phyloP scores from a whole-genome alignment of 148 eudicot genomes.

The Persicaria maculosa region DNA sequence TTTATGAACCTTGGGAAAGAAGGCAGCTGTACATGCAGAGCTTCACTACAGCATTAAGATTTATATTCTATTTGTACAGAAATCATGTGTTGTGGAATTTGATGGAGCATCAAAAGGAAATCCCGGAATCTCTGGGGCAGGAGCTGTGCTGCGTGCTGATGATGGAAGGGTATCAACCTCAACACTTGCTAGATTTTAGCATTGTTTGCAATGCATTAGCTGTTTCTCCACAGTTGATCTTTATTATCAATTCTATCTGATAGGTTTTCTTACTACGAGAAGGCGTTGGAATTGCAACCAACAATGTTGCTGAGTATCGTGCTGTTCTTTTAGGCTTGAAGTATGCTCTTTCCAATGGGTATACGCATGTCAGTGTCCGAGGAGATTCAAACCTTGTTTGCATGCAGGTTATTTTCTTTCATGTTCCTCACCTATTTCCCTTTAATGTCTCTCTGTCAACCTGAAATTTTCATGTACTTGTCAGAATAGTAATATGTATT shows the following conservation, averaged over 20 bases:
- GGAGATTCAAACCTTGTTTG: slow-evolving; percentile 67
- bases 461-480: background rate
- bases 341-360: slow-evolving; percentile 61
- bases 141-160: slow-evolving; percentile 66
- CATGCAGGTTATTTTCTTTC: slow-evolving; percentile 39
- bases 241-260: background rate
- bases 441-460: background rate
- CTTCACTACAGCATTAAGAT: background rate
- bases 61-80: slow-evolving; percentile 20
- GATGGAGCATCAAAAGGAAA: slow-evolving; percentile 96
- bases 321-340: slow-evolving; percentile 67
- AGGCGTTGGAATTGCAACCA: slow-evolving; percentile 82
- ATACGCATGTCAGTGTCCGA: slow-evolving; percentile 42
- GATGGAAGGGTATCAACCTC: slow-evolving; percentile 46
- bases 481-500: background rate
- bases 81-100: slow-evolving; percentile 64
- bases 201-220: background rate
- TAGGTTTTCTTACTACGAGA: slow-evolving; percentile 37
- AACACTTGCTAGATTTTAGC: background rate
- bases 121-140: slow-evolving; percentile 93
- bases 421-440: background rate
- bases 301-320: slow-evolving; percentile 91
- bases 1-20: background rate
- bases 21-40: background rate
- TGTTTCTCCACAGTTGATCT: background rate